Percentiles rank a stretch among this genome's conserved stretches.
These are phyloP conservation scores for Collybiopsis confluens DNA, from an alignment of 768 basidiomycete genomes.

Conservation along the genomic window DNA sequence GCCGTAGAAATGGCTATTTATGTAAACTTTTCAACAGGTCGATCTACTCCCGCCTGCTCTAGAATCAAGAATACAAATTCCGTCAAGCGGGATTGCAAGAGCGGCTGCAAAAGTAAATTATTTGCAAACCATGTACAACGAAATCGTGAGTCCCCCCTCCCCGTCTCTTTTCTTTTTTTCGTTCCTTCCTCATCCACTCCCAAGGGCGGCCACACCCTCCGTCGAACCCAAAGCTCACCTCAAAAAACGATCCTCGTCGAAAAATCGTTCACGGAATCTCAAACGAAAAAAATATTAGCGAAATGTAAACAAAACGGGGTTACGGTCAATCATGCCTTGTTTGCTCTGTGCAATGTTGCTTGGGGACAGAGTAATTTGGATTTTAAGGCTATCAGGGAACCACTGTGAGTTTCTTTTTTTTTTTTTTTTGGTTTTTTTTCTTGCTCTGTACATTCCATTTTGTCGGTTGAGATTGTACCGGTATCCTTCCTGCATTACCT, in stretches of 20 bases:
- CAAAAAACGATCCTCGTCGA: slow-evolving; percentile 31
- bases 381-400: slow-evolving; percentile 21
- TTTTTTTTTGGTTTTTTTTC: background rate
- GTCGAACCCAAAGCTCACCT: slow-evolving; percentile 29
- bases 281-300: slow-evolving; percentile 44
- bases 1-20: background rate
- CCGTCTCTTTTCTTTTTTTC: background rate
- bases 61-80: slow-evolving; percentile 22
- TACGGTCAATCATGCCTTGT: slow-evolving; percentile 57
- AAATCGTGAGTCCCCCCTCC: slow-evolving; percentile 31
- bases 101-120: slow-evolving; percentile 48
- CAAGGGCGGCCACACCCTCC: slow-evolving; percentile 58
- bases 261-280: slow-evolving; percentile 20
- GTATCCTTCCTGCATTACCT: too few relatives aligned
- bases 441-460: too few relatives aligned
- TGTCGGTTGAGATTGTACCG: too few relatives aligned
- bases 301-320: slow-evolving; percentile 58
- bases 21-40: slow-evolving; percentile 1
- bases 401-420: slow-evolving; percentile 14
- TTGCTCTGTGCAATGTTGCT: slow-evolving; percentile 54
- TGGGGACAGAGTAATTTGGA: slow-evolving; percentile 37
- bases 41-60: slow-evolving; percentile 22
- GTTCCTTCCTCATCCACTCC: background rate
- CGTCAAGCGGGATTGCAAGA: slow-evolving; percentile 17
- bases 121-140: slow-evolving; percentile 35